Percentiles rank a stretch among this genome's conserved stretches.
These are phyloP conservation scores for Musa acuminata DNA, from an alignment of 176 grass and related monocot genomes.

Conservation along the genomic window DNA sequence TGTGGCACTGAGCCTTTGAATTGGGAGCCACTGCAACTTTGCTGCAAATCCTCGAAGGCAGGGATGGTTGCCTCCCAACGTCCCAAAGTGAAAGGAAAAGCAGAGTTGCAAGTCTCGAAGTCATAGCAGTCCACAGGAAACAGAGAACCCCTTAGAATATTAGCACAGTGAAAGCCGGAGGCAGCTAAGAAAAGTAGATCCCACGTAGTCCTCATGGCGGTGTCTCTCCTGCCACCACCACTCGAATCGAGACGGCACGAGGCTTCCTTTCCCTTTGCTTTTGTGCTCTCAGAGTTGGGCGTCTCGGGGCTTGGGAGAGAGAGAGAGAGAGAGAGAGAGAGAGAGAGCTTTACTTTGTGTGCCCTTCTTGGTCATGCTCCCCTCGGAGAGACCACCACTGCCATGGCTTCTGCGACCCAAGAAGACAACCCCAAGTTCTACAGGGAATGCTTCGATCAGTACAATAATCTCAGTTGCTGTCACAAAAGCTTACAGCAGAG, in stretches of 20 bases:
- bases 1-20: not conserved
- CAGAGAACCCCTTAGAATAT: not conserved
- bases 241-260: slow-evolving; percentile 11
- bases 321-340: not conserved
- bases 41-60: not conserved
- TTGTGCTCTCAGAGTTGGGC: too few species aligned
- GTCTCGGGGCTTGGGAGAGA: too few species aligned
- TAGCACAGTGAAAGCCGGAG: not conserved
- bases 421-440: not conserved
- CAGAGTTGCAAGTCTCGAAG: not conserved
- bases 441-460: not conserved
- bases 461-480: slow-evolving; percentile 1
- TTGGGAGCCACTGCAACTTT: slow-evolving; percentile 1
- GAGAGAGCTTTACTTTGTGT: too few species aligned
- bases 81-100: not conserved
- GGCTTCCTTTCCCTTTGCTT: not conserved
- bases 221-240: not conserved
- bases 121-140: not conserved
- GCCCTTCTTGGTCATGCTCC: not conserved
- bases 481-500: too few species aligned
- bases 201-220: not conserved
- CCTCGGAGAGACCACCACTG: not conserved
- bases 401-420: slow-evolving; percentile 1
- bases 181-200: not conserved
- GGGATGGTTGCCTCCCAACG: not conserved